Evolutionary conservation across 352 stramenopile species (phyloP).

Genomic region (Globisporangium paroecandrum): DNA sequence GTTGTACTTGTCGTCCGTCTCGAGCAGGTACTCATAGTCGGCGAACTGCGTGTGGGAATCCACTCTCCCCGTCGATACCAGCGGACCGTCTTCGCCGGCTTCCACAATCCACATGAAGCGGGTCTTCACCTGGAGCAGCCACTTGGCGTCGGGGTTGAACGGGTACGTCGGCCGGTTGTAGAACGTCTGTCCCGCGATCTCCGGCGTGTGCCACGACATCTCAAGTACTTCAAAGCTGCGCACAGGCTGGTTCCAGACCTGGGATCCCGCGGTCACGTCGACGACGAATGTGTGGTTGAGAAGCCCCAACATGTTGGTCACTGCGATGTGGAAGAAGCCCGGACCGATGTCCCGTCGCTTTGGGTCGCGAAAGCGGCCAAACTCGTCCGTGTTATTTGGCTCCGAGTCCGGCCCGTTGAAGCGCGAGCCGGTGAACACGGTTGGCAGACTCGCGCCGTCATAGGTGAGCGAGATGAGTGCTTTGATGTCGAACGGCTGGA

Average conservation of each 20-base stretch:
- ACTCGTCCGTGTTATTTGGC: conserved; percentile 41
- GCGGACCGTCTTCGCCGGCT: conserved; percentile 42
- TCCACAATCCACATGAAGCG: conserved; percentile 65
- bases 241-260: conserved; percentile 66
- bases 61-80: conserved; percentile 41
- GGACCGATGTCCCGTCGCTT: conserved; percentile 40
- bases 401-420: conserved; percentile 40
- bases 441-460: conserved; percentile 47
- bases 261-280: conserved; percentile 45
- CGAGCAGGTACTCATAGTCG: conserved; percentile 72
- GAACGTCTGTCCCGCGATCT: conserved; percentile 36
- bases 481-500: conserved; percentile 60
- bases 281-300: conserved; percentile 49
- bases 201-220: conserved; percentile 38
- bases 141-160: conserved; percentile 58
- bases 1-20: conserved; percentile 55
- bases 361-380: conserved; percentile 37
- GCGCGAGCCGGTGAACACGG: conserved; percentile 45
- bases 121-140: conserved; percentile 49
- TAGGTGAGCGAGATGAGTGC: conserved; percentile 48
- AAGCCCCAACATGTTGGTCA: conserved; percentile 46
- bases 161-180: conserved; percentile 48
- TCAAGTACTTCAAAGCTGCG: conserved; percentile 45
- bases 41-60: conserved; percentile 47
- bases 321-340: conserved; percentile 50